These are phyloP conservation scores for Puccinellia tenuiflora DNA, from an alignment of 176 grass and related monocot genomes.

Conservation along the genomic window DNA sequence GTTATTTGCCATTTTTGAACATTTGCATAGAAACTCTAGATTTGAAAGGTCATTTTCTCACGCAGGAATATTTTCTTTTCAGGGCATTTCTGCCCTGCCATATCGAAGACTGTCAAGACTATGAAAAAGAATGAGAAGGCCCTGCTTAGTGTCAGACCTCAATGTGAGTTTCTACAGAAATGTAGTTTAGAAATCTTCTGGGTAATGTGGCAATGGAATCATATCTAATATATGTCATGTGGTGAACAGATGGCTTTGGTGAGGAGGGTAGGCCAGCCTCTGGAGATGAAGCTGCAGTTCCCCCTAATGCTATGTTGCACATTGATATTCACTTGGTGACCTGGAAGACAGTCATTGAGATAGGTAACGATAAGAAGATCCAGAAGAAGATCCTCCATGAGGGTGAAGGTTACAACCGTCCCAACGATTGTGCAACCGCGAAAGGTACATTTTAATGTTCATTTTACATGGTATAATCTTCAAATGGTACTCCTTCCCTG, in stretches of 20 bases:
- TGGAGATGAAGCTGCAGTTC: constrained; percentile 42
- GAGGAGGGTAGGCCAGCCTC: constrained; percentile 38
- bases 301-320: constrained; percentile 50
- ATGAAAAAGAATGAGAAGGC: constrained; percentile 86
- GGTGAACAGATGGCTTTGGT: constrained; percentile 68
- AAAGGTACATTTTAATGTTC: constrained; percentile 31
- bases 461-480: neutral
- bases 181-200: neutral
- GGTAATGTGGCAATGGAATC: neutral
- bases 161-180: constrained; percentile 48
- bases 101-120: constrained; percentile 69
- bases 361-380: constrained; percentile 72
- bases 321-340: constrained; percentile 69
- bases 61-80: constrained; percentile 8
- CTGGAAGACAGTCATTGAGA: constrained; percentile 66
- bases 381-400: constrained; percentile 65
- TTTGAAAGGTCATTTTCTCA: constrained; percentile 25
- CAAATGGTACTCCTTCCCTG: neutral
- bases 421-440: constrained; percentile 60
- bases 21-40: neutral
- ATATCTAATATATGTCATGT: neutral
- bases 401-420: constrained; percentile 69
- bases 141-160: constrained; percentile 60
- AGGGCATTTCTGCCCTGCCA: constrained; percentile 76
- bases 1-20: neutral